Percentiles rank a stretch among this genome's conserved stretches.
Evolutionary conservation across 176 grass and related monocot species (phyloP).

Genomic region (Tuctoria greenei): DNA sequence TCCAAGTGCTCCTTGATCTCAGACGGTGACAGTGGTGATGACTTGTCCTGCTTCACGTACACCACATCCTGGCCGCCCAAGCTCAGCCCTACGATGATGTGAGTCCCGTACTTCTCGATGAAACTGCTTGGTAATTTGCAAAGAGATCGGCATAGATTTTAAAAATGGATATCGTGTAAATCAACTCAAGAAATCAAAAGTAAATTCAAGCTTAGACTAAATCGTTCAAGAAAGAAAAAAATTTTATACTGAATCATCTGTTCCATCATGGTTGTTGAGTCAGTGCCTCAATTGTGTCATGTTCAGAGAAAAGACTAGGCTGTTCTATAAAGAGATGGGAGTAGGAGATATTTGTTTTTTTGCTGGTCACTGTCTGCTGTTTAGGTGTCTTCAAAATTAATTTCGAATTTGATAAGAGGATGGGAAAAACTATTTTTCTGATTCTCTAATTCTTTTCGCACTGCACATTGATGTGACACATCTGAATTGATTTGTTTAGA

Average conservation of each 20-base stretch:
- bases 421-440: not conserved
- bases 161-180: too few species aligned
- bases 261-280: not conserved
- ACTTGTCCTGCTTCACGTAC: constrained; percentile 78
- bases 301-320: not conserved
- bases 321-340: not conserved
- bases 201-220: not conserved
- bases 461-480: not conserved
- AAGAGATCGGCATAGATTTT: not conserved
- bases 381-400: not conserved
- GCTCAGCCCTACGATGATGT: constrained; percentile 70
- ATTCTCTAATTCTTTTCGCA: not conserved
- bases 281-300: not conserved
- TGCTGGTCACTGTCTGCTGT: not conserved
- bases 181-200: not conserved
- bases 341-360: not conserved
- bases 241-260: too few species aligned
- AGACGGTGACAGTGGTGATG: constrained; percentile 56
- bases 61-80: constrained; percentile 91
- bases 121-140: constrained; percentile 47
- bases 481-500: not conserved
- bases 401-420: too few species aligned
- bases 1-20: constrained; percentile 82
- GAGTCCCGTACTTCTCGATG: constrained; percentile 85
- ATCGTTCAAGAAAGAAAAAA: not conserved